Evolutionary conservation across 305 asterid species (phyloP).

Genomic region (Solanum aculeatissimum): DNA sequence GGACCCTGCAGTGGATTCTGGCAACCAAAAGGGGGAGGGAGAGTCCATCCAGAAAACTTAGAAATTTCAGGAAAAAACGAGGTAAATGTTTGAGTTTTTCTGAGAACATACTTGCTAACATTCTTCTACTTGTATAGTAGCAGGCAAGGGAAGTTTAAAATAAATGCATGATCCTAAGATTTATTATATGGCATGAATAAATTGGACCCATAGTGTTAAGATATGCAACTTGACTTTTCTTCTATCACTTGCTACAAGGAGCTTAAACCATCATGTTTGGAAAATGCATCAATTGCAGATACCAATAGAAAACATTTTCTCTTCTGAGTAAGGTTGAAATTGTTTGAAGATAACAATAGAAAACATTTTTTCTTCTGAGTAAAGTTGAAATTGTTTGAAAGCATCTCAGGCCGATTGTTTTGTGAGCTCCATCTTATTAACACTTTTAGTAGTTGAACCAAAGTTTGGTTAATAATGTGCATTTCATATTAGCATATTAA

Average conservation of each 20-base stretch:
- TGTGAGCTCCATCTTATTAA: background rate
- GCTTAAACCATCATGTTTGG: background rate
- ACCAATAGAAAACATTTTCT: background rate
- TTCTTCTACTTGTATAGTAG: background rate
- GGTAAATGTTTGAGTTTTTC: background rate
- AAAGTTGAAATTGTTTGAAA: background rate
- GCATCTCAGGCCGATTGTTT: background rate
- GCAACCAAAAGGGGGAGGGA: conserved; percentile 10
- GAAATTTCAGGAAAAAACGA: conserved; percentile 18
- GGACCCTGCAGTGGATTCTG: conserved; percentile 66
- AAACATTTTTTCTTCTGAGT: background rate
- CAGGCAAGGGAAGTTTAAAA: background rate
- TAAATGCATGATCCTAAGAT: background rate
- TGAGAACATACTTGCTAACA: background rate
- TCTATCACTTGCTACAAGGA: background rate
- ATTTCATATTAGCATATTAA: background rate
- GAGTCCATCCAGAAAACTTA: conserved; percentile 31
- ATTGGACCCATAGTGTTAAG: background rate
- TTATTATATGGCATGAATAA: background rate
- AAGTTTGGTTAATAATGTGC: background rate
- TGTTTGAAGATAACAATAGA: background rate
- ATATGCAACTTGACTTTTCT: background rate
- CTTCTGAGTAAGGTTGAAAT: background rate
- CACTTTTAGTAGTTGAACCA: background rate
- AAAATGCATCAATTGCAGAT: background rate